phyloP scores from a whole-genome alignment of 2,329 filamentous ascomycete species.

The Amylocarpus encephaloides region DNA sequence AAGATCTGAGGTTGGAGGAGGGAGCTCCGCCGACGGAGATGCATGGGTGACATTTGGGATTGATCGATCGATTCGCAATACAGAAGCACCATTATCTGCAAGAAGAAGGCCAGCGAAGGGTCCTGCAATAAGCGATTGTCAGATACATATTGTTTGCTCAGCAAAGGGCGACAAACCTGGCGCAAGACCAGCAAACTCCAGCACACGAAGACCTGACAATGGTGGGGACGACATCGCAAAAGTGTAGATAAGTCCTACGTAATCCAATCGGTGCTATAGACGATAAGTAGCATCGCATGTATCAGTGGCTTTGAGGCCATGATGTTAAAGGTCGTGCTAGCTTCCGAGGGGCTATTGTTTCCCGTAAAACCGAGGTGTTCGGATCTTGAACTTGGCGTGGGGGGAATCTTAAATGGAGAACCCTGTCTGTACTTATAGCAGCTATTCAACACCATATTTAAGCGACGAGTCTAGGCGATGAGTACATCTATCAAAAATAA shows the following conservation, averaged over 20 bases:
- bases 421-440: no score
- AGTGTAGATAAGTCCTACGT: conserved; percentile 35
- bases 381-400: not conserved
- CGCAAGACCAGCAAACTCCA: conserved; percentile 59
- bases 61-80: conserved; percentile 76
- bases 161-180: conserved; percentile 39
- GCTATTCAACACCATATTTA: no score
- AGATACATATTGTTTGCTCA: conserved; percentile 36
- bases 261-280: conserved; percentile 2
- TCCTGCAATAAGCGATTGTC: conserved; percentile 41
- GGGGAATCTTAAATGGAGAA: no score
- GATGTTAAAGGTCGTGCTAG: not conserved
- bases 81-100: conserved; percentile 80
- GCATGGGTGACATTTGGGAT: conserved; percentile 39
- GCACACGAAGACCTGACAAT: conserved; percentile 52
- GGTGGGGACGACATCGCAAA: conserved; percentile 33
- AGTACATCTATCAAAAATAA: no score
- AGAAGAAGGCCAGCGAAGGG: conserved; percentile 86
- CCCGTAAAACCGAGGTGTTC: conserved; percentile 7
- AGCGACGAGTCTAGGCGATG: no score
- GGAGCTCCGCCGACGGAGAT: conserved; percentile 31
- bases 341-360: conserved; percentile 2
- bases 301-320: not conserved
- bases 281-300: not conserved
- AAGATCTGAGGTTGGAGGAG: conserved; percentile 57